Evolutionary conservation across 441 rosid species (phyloP), one percentile per base, ranked within the genome.

Genomic region (Bocquillonia castaneifolia): DNA sequence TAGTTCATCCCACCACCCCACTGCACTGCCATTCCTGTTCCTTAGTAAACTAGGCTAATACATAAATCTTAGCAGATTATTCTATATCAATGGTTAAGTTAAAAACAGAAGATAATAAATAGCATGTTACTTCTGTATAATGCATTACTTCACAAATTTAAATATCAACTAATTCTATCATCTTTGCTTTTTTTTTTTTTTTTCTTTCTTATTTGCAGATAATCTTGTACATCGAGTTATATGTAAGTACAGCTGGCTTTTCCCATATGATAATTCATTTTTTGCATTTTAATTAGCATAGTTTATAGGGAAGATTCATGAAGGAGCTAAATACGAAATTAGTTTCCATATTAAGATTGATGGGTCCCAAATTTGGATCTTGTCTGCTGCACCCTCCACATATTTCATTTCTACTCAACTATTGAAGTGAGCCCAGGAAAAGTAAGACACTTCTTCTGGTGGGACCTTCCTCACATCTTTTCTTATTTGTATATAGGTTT

Each of bases 191-290:
- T 73, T 26, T 45, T 36, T 66, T 36, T 65, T 14, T 5, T 42
- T 42, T 44, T 67, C 60, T 76, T n/a, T 42, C 64, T 26, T 63
- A 0, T 26, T 26, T 87, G 87, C 96, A 93, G 98, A 69, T 93
- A 60, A 77, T 91, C 70, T 68, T 93, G 9, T 91, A 93, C 54
- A 69, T 64, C 82, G 99, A 93, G 79, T 73, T 93, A 71, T 89
- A 91, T 75, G 99, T 89, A 88, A 88, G 98, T 85, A 72, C 74
- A 84, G 51, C 70, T 72, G 70, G 71, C 71, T 58, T 71, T 50
- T 61, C 66, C 26, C 51, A n/a, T 53, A 57, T 63, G 20, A 26
- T 42, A 39, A n/a, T 45, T 1, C 17, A 22, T 34, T 58, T 64
- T 6, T 59, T 70, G 12, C 65, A 22, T 36, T 44, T 61, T 48